A percentile compares a stretch with the other conserved stretches of the same genome.
phyloP scores from a whole-genome alignment of 2,329 filamentous ascomycete species.

The Cladosporium colombiae region DNA sequence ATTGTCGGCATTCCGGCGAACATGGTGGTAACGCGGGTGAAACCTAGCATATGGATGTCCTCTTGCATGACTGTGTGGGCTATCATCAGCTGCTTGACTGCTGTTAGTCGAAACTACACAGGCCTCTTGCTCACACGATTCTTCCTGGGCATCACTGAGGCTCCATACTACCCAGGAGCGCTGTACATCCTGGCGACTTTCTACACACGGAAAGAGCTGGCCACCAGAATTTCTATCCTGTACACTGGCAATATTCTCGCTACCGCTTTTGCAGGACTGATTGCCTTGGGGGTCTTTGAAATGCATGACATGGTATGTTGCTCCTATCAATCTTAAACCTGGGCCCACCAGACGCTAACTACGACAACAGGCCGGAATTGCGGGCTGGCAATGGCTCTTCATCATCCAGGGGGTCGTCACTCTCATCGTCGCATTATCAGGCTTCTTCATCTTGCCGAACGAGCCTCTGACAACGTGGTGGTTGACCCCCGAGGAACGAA shows the following conservation, averaged over 20 bases:
- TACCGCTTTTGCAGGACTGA: slow-evolving; percentile 1
- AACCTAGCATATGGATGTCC: slow-evolving; percentile 45
- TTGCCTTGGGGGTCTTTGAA: neutral
- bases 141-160: slow-evolving; percentile 25
- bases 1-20: slow-evolving; percentile 46
- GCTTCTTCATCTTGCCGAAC: slow-evolving; percentile 65
- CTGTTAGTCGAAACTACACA: slow-evolving; percentile 27
- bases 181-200: slow-evolving; percentile 35
- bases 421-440: slow-evolving; percentile 58
- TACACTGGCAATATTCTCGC: neutral
- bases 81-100: slow-evolving; percentile 28
- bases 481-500: slow-evolving; percentile 47
- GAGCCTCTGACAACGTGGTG: slow-evolving; percentile 54
- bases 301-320: neutral
- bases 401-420: slow-evolving; percentile 41
- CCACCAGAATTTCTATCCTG: neutral
- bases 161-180: slow-evolving; percentile 8
- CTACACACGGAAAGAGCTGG: slow-evolving; percentile 41
- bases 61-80: slow-evolving; percentile 37
- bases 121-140: slow-evolving; percentile 29
- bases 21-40: slow-evolving; percentile 48
- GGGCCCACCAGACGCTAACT: neutral
- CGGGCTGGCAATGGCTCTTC: slow-evolving; percentile 8
- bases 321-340: too few relatives aligned
- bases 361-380: neutral